Evolutionary conservation across 306 rosid species (phyloP), one percentile per base, ranked within the genome.

Genomic region (Medicago lupulina): DNA sequence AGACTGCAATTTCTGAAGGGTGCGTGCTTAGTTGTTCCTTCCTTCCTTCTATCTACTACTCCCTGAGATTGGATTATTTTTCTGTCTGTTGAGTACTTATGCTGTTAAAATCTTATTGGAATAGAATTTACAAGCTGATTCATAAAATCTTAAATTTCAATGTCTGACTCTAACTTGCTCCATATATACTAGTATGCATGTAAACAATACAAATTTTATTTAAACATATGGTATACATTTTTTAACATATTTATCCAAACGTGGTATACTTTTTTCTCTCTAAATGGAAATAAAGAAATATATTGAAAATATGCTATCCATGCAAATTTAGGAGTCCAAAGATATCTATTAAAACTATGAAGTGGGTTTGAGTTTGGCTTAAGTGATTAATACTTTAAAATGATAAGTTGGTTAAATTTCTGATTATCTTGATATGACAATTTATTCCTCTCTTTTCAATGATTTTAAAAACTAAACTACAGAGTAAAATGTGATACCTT

Each of bases 1-100:
- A 94, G 88, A 94, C 98, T 78, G 98, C 98, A 11, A 88, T 94
- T 75, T 94, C 98, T 50, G 98, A 94, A 87, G 98, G 98, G 98
- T 94, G 82, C 80, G 87, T 49, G 15, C 57, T 77, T 9, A 14
- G 66, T 28, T n/a, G 60, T 44, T 75, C 13, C 71, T 28, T 28
- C 31, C 31, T 28, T 28, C 1, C 57, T 12, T 55, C 2, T 13
- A 12, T 69, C 23, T 21, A 21, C 23, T 21, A 21, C 23, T 31
- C 47, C 49, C 50, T 74, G 10, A 60, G 19, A 38, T 51, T 63
- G 44, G 43, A 46, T 76, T 49, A 3, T 38, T 18, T 67, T 61
- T n/a, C 43, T 19, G 10, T 9, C 9, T 76, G 43, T 68, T 7
- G 31, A 44, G 53, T 55, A 51, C 64, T 19, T 47, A 2, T 9